Evolutionary conservation across 1,284 basidiomycete genomes (phyloP), one percentile per base, ranked within the genome.

Genomic region (Peniophora sp.): DNA sequence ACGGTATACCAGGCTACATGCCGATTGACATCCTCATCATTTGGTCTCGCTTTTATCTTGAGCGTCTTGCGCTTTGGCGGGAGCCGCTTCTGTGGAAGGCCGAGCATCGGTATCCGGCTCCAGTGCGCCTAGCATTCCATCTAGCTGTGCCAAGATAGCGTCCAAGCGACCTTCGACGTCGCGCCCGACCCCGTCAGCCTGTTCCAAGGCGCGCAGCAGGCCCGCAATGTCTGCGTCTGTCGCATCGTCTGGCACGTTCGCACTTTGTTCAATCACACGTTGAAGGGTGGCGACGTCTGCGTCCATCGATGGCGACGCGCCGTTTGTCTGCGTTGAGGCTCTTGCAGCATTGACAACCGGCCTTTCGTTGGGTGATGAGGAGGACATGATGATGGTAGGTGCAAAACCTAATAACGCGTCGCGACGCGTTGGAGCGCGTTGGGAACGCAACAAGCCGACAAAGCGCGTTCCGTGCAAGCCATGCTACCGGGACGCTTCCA

Each of bases 141-240:
- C 79, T 50, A 85, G 63, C 48, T 73, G 73, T 38, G 58, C 69
- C 51, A 85, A 60, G 24, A 85, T 61, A 32, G 59, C 65, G 57
- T 85, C 81, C 32, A 85, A 63, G 55, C 70, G 74, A 47, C 61
- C 60, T 57, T 85, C 83, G 44, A 85, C 70, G 9, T 69, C 74
- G 38, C 67, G 60, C 5, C 81, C 78, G 54, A 82, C 58, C 12
- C 67, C 69, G 51, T 78, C 68, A 6, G 78, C 79, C 23, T 56
- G 61, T 23, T 79, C 72, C 38, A 85, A 64, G 41, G 67, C 67
- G 43, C 65, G 61, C 47, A 83, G 61, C 27, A 83, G 59, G 56
- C 76, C 72, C n/a, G 62, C 62, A 41, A 81, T 60, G 53, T 73
- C 71, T 11, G 62, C 58, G 45, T 73, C 70, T 27, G 68, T 68